Evolutionary conservation across 441 rosid species (phyloP), one percentile per base, ranked within the genome.

Genomic region (Arabidopsis hybrid): DNA sequence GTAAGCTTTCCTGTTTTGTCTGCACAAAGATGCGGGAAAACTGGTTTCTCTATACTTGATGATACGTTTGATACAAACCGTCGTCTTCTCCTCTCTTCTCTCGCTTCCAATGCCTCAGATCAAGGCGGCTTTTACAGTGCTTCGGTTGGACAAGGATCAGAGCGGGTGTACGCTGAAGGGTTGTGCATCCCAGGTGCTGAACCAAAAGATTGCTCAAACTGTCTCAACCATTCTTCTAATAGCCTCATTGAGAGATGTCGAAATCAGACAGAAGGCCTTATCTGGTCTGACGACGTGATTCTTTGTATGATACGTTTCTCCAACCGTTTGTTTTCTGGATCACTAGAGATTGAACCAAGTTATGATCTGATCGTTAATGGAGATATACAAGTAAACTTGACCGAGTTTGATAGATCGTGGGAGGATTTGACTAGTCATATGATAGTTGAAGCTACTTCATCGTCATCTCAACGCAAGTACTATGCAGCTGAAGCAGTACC

Each of bases 221-320:
- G 87, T 56, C 47, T 85, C 12, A 43, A 36, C 4, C 38, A 4
- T 68, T 11, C 46, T 0, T 42, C 61, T 49, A 29, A 40, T 3
- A 8, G 1, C 8, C 3, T 83, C 8, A 36, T 12, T 9, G 40
- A 58, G 6, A 13, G 0, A 0, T 87, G 89, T 51, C 81, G 79
- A 1, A 52, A 62, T 52, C 74, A 80, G 40, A 83, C 74, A 43
- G 82, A 80, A 53, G 80, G 85, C 1, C 16, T 70, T 1, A 8
- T 45, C 1, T 77, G 81, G 81, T 26, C 56, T 1, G 83, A 80
- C 8, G 1, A 13, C 8, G 56, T 2, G n/a, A 50, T 18, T 56
- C n/a, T 51, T 16, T 83, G 87, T 31, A 57, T 76, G 85, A 39
- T 86, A 4, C 75, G 86, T 7, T 85, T 79, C 67, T 79, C 89